Evolutionary conservation across 2,329 filamentous ascomycete species (phyloP), one percentile per base, ranked within the genome.

Genomic region (Ampelomyces quisqualis): DNA sequence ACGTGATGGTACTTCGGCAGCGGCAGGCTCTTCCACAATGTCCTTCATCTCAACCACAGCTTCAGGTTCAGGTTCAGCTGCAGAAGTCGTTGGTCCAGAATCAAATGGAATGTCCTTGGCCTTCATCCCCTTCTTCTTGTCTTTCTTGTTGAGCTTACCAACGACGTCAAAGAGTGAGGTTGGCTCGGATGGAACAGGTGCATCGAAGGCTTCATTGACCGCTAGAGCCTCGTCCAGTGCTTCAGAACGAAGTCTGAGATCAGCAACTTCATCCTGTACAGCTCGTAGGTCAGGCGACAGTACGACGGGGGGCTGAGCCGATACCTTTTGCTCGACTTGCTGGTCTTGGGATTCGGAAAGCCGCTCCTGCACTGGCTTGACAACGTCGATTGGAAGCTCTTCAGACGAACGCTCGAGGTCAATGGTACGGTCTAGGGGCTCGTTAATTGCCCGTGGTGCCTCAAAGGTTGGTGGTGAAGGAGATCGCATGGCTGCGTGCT

Each of bases 61-160:
- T 24, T 55, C 40, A 31, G 45, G 18, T 39, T 55, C 43, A n/a
- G 48, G 45, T 39, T 55, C 43, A n/a, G 48, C 45, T 40, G 42
- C 49, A 52, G 60, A 59, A 45, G 60, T 62, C 40, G 49, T 50
- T 3, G 53, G 45, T 10, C 54, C 49, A 29, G 52, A 44, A 17
- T 58, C 51, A 37, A 57, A 34, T 27, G 47, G 30, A 27, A n/a
- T 45, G 27, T 35, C 28, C 22, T 56, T 58, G 26, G 40, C 36
- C 36, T 59, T 60, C 36, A 55, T 60, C 10, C 33, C 43, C 28
- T 57, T 58, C 31, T 62, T 64, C 47, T 62, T 61, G 22, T 60
- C 47, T 32, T 64, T 58, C 38, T 60, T 62, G 45, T 43, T 55
- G 21, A 64, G 47, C 34, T 57, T 57, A 19, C 43, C 49, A 11